Conservation (phyloP, 2,329 filamentous ascomycete species). For the Chrysoporthe austroafricana region DNA sequence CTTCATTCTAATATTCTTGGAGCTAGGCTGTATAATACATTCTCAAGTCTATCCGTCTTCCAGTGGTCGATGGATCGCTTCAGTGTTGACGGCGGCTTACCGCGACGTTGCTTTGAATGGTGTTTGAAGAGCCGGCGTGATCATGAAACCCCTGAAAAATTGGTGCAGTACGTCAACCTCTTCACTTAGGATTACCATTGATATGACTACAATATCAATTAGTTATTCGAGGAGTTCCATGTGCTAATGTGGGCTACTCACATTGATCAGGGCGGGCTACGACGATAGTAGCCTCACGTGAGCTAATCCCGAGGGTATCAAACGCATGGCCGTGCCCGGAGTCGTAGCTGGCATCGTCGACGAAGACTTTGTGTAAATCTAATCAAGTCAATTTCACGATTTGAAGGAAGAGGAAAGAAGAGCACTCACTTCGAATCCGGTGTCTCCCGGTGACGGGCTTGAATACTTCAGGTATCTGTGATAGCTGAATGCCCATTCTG, state of each 20-base stretch:
- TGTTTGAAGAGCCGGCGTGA: not conserved
- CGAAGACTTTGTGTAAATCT: slow-evolving; percentile 63
- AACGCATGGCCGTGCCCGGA: slow-evolving; percentile 62
- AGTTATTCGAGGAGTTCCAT: not conserved
- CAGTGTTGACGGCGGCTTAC: not conserved
- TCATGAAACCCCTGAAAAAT: slow-evolving; percentile 35
- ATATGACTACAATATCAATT: slow-evolving; percentile 32
- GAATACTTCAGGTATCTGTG: slow-evolving; percentile 59
- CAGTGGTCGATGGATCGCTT: not conserved
- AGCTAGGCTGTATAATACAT: too few species aligned
- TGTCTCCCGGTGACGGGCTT: slow-evolving; percentile 59
- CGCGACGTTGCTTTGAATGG: not conserved
- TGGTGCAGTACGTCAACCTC: slow-evolving; percentile 26
- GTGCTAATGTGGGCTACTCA: slow-evolving; percentile 38
- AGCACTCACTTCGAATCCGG: slow-evolving; percentile 51
- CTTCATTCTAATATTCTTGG: too few species aligned
- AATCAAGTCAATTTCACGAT: not conserved
- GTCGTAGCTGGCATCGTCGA: slow-evolving; percentile 59
- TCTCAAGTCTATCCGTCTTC: too few species aligned
- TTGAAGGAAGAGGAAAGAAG: too few species aligned
- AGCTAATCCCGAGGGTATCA: slow-evolving; percentile 56
- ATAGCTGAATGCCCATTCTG: slow-evolving; percentile 52
- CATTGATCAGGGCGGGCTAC: slow-evolving; percentile 66
- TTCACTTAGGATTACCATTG: slow-evolving; percentile 32
- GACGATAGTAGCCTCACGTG: slow-evolving; percentile 49